A percentile compares a stretch with the other conserved stretches of the same genome.
phyloP scores from a whole-genome alignment of 2,329 filamentous ascomycete genomes.

The Aspergillus tamarii region DNA sequence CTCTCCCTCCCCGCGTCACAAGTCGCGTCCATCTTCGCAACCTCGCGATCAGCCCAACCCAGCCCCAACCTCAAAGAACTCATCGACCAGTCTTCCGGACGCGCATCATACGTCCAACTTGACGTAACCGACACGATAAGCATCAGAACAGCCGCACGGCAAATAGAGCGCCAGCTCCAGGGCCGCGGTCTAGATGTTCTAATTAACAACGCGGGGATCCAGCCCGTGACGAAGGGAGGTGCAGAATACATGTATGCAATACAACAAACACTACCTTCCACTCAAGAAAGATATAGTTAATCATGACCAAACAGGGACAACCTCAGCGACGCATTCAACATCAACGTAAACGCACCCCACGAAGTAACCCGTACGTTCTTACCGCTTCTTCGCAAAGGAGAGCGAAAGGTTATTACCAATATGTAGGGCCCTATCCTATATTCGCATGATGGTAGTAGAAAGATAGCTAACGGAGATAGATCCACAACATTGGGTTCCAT shows the following conservation, averaged over 20 bases:
- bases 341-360: conserved; percentile 49
- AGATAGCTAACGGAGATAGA: conserved; percentile 24
- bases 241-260: conserved; percentile 29
- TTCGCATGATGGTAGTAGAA: background rate
- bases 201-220: conserved; percentile 50
- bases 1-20: conserved; percentile 34
- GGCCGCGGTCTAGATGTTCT: conserved; percentile 51
- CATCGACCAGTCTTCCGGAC: conserved; percentile 35
- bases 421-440: conserved; percentile 37
- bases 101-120: conserved; percentile 41
- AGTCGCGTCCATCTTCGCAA: conserved; percentile 47
- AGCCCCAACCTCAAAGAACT: conserved; percentile 39
- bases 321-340: conserved; percentile 42
- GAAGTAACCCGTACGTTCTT: conserved; percentile 45
- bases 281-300: background rate
- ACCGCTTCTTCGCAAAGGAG: conserved; percentile 42
- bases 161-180: conserved; percentile 37
- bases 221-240: conserved; percentile 20
- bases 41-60: conserved; percentile 38
- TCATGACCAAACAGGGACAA: conserved; percentile 32
- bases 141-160: conserved; percentile 37
- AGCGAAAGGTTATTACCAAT: conserved; percentile 49
- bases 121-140: conserved; percentile 42
- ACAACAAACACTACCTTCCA: background rate
- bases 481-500: conserved; percentile 51